Conservation (phyloP, 495 filamentous ascomycete species). For the Talaromyces wortmannii region DNA sequence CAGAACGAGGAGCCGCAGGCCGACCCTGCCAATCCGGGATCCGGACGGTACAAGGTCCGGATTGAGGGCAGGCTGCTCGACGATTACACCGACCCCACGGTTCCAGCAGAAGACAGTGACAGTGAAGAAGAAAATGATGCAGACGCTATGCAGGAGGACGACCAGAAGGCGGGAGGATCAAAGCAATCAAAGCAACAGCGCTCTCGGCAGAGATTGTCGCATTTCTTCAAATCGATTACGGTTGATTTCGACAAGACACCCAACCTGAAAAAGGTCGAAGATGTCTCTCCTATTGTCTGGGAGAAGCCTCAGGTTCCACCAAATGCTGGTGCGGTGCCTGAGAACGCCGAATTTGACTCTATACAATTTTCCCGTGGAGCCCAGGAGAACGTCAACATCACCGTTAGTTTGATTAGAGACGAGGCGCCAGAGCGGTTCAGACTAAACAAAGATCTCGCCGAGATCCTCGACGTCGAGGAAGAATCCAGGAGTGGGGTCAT, state of each 20-base stretch:
- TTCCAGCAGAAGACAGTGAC: constrained; percentile 47
- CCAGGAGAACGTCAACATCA: constrained; percentile 89
- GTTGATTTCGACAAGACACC: constrained; percentile 73
- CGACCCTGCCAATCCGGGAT: constrained; percentile 27
- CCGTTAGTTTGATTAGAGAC: constrained; percentile 78
- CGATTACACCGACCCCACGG: constrained; percentile 45
- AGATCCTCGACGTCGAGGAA: constrained; percentile 79
- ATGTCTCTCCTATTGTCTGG: constrained; percentile 63
- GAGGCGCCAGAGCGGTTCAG: constrained; percentile 80
- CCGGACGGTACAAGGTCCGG: constrained; percentile 73
- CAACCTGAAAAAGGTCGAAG: constrained; percentile 29
- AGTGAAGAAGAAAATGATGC: constrained; percentile 40
- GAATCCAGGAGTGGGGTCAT: constrained; percentile 81
- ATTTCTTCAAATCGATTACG: constrained; percentile 90
- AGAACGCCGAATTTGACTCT: constrained; percentile 74
- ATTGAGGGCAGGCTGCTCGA: constrained; percentile 89
- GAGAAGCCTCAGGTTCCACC: constrained; percentile 56
- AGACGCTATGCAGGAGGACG: constrained; percentile 32
- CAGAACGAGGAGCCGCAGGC: constrained; percentile 17
- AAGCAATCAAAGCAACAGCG: constrained; percentile 29
- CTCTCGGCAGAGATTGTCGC: constrained; percentile 62
- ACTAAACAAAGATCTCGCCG: constrained; percentile 70
- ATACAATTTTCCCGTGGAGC: constrained; percentile 85
- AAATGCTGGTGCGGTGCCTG: constrained; percentile 37
- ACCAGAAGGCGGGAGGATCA: constrained; percentile 36